Conservation (phyloP, 2,329 filamentous ascomycete species). For the Aspergillus floridensis region DNA sequence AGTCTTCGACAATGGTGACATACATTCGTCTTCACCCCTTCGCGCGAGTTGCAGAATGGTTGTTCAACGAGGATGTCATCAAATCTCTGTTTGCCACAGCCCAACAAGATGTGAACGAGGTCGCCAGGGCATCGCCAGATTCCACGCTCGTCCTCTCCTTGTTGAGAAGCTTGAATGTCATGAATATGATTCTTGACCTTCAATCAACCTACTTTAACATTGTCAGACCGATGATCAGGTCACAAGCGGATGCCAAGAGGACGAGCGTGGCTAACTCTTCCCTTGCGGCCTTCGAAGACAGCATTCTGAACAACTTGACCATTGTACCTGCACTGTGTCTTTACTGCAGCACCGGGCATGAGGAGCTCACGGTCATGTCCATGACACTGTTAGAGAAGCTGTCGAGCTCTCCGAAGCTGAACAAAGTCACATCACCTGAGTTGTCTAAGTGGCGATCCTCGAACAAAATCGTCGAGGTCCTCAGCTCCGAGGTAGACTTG, state of each 20-base stretch:
- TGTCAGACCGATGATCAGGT: constrained; percentile 73
- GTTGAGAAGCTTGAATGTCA: constrained; percentile 75
- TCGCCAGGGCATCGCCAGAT: constrained; percentile 69
- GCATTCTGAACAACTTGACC: constrained; percentile 74
- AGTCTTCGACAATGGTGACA: constrained; percentile 68
- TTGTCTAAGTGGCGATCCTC: constrained; percentile 63
- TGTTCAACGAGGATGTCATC: constrained; percentile 90
- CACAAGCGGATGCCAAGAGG: constrained; percentile 59
- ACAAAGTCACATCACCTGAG: constrained; percentile 64
- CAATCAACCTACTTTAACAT: constrained; percentile 91
- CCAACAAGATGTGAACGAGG: constrained; percentile 70
- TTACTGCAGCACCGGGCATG: constrained; percentile 81
- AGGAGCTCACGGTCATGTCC: constrained; percentile 74
- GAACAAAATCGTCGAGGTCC: constrained; percentile 82
- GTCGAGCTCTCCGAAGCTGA: constrained; percentile 77
- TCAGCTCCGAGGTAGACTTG: constrained; percentile 77
- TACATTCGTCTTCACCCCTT: constrained; percentile 93
- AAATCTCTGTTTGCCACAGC: constrained; percentile 73
- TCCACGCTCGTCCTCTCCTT: constrained; percentile 80
- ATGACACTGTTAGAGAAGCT: constrained; percentile 82
- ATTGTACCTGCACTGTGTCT: constrained; percentile 79
- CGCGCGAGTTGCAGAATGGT: constrained; percentile 93
- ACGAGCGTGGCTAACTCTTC: constrained; percentile 68
- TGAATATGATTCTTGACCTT: constrained; percentile 77
- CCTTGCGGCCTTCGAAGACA: constrained; percentile 89